Conservation (phyloP, 31 red algal genomes). For the Porphyra umbilicalis region DNA sequence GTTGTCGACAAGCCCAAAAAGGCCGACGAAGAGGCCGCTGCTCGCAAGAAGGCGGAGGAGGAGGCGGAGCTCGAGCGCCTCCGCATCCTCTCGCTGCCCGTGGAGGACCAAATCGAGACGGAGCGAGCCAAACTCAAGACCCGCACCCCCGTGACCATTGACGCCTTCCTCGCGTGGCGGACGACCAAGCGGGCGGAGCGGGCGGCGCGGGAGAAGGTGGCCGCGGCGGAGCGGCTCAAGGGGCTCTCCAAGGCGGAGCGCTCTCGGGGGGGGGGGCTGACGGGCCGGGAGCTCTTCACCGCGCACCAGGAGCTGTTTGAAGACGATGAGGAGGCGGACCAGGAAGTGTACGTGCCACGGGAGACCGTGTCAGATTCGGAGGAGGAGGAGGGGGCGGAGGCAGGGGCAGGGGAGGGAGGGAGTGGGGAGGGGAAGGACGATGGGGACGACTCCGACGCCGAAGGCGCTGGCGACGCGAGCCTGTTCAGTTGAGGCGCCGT, state of each 20-base stretch:
- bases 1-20: constrained; percentile 85
- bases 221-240: constrained; percentile 37
- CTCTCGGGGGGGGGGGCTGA: constrained; percentile 50
- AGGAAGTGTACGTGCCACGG: constrained; percentile 22
- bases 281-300: constrained; percentile 82
- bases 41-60: constrained; percentile 61
- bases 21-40: constrained; percentile 44
- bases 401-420: too few species aligned
- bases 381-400: not conserved
- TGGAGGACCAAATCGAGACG: constrained; percentile 98
- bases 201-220: constrained; percentile 21
- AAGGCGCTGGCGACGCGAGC: constrained; percentile 1
- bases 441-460: not conserved
- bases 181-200: constrained; percentile 60
- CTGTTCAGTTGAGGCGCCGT: not conserved
- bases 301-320: constrained; percentile 79
- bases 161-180: constrained; percentile 81
- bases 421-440: not conserved
- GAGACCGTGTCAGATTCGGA: constrained; percentile 12
- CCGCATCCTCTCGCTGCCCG: constrained; percentile 75
- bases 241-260: constrained; percentile 51
- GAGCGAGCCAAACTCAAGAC: constrained; percentile 81
- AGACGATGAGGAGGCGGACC: constrained; percentile 88
- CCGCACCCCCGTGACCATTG: constrained; percentile 78
- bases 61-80: constrained; percentile 74